A percentile compares a stretch with the other conserved stretches of the same genome.
Conservation (phyloP, 164 flowering plant genomes). For the Malania oleifera region DNA sequence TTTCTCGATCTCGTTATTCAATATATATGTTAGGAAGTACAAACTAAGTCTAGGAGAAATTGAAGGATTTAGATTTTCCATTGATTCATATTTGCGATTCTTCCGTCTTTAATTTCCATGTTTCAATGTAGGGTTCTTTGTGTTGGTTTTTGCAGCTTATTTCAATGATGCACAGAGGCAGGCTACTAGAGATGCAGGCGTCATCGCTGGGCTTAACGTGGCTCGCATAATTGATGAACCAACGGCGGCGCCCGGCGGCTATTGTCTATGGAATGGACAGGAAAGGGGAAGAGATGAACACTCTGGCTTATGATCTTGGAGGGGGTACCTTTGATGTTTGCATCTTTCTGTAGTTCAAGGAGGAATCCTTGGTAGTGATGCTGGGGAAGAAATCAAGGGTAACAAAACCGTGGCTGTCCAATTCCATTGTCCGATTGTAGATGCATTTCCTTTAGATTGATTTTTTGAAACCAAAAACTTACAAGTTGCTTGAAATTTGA, state of each 20-base stretch:
- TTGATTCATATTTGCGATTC: neutral
- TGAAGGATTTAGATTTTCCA: neutral
- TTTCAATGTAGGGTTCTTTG: too few species aligned
- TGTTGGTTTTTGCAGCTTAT: conserved; percentile 30
- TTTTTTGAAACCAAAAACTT: neutral
- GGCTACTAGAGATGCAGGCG: conserved; percentile 56
- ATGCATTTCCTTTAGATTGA: too few species aligned
- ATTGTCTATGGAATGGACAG: conserved; percentile 51
- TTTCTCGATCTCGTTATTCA: too few species aligned
- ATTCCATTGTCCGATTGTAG: neutral
- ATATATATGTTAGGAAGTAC: too few species aligned
- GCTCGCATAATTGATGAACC: conserved; percentile 55
- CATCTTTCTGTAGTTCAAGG: conserved; percentile 48
- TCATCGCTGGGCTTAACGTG: conserved; percentile 50
- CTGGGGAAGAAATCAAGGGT: conserved; percentile 37
- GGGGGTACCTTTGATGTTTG: conserved; percentile 62
- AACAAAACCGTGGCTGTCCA: neutral
- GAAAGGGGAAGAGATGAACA: conserved; percentile 39
- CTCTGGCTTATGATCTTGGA: conserved; percentile 47
- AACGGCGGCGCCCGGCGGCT: conserved; percentile 59
- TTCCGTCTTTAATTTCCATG: too few species aligned
- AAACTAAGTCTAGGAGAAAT: too few species aligned
- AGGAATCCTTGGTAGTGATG: conserved; percentile 47
- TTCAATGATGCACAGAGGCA: conserved; percentile 63
- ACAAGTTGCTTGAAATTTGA: too few species aligned